Percentiles rank a stretch among this genome's conserved stretches.
phyloP scores from a whole-genome alignment of 139 green algal genomes.

The Chlamydomonas eustigma region DNA sequence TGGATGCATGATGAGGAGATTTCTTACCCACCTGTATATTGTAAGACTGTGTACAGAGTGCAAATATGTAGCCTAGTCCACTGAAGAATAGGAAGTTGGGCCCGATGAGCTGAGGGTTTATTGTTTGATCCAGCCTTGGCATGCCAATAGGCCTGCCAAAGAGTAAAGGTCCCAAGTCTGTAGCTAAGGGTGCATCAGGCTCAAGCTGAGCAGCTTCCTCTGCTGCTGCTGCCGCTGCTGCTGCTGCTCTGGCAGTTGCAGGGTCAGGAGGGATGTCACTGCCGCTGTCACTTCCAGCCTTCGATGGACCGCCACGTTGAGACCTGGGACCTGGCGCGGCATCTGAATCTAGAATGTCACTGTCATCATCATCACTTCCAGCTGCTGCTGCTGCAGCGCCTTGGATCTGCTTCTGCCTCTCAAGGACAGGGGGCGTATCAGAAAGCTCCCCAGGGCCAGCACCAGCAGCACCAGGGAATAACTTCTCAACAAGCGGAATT shows the following conservation, averaged over 20 bases:
- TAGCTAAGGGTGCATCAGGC: neutral
- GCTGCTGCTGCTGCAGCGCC: neutral
- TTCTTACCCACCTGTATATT: neutral
- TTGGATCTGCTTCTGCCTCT: neutral
- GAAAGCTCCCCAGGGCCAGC: no score
- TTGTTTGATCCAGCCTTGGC: neutral
- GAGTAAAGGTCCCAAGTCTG: neutral
- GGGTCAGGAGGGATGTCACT: neutral
- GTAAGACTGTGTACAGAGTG: neutral
- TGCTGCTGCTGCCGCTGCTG: neutral
- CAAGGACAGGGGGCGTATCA: neutral
- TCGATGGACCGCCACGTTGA: no score
- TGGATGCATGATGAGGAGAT: no score
- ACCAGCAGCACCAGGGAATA: no score
- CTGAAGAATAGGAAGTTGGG: constrained; percentile 2
- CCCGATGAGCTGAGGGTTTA: neutral
- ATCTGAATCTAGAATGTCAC: no score
- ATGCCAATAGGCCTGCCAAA: neutral
- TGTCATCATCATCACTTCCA: neutral
- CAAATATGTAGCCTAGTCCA: neutral
- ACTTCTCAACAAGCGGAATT: no score
- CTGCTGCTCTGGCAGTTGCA: neutral
- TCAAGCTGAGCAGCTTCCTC: neutral
- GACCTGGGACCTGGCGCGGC: no score
- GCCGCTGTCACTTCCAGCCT: no score